phyloP scores from a whole-genome alignment of 2,329 filamentous ascomycete species.

The Fusarium mexicanum region DNA sequence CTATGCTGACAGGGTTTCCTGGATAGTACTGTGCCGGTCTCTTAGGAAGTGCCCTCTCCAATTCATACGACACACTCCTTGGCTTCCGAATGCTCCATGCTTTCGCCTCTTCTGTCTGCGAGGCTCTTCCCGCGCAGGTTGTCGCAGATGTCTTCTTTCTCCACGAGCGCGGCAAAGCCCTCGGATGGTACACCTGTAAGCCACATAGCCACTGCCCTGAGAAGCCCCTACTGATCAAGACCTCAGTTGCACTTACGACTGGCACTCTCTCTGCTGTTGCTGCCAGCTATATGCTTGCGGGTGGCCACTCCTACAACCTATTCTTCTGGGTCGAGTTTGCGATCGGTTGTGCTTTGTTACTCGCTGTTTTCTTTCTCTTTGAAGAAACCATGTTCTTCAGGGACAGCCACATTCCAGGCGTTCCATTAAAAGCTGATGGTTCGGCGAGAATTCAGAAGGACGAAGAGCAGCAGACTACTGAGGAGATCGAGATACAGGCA shows the following conservation, averaged over 20 bases:
- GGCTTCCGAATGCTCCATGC: not conserved
- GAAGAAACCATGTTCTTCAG: not conserved
- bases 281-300: not conserved
- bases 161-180: not conserved
- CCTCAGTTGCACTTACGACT: not conserved
- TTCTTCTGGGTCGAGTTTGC: not conserved
- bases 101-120: not conserved
- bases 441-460: not conserved
- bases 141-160: not conserved
- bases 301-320: not conserved
- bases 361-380: not conserved
- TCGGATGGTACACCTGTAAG: not conserved
- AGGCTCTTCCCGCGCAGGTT: not conserved
- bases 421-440: not conserved
- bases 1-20: not conserved
- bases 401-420: not conserved
- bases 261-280: not conserved
- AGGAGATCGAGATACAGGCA: not conserved
- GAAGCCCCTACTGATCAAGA: not conserved
- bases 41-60: not conserved
- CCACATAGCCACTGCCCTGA: too few relatives aligned
- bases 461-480: not conserved
- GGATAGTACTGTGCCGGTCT: not conserved
- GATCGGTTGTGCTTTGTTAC: not conserved
- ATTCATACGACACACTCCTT: not conserved